These are phyloP conservation scores for Ceratobasidium sp. DNA, from an alignment of 1,284 basidiomycete genomes.

Conservation along the genomic window DNA sequence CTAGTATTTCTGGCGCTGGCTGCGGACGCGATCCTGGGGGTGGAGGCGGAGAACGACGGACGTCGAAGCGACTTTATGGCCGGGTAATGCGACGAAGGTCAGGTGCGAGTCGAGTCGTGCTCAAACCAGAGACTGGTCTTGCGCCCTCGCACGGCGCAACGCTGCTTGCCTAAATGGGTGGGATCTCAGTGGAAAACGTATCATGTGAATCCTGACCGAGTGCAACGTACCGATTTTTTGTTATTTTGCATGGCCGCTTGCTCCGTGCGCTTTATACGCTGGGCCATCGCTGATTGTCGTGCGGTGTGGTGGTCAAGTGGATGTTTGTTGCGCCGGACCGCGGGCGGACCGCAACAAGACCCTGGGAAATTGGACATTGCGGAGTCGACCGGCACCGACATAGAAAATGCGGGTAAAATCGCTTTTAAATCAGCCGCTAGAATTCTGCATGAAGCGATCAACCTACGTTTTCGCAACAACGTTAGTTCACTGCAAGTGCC, in stretches of 20 bases:
- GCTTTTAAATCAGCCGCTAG: no score
- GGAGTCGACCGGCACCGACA: conserved; percentile 8
- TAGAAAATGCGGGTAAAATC: no score
- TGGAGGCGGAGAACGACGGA: conserved; percentile 40
- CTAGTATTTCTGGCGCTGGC: neutral
- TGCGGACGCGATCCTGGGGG: neutral
- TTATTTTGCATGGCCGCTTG: neutral
- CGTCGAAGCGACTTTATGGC: neutral
- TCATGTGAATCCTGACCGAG: neutral
- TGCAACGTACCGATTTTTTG: neutral
- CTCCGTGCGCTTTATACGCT: conserved; percentile 11
- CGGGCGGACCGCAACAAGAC: conserved; percentile 18
- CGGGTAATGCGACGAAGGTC: conserved; percentile 14
- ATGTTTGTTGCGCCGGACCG: conserved; percentile 10
- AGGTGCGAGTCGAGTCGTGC: conserved; percentile 20
- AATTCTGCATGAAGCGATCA: no score
- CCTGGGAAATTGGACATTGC: neutral
- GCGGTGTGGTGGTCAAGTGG: neutral
- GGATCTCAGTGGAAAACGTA: neutral
- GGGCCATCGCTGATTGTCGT: neutral
- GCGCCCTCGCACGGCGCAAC: conserved; percentile 12
- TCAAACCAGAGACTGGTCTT: conserved; percentile 22
- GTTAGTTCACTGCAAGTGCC: no score
- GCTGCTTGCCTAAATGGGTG: conserved; percentile 25
- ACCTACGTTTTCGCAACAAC: no score